Evolutionary conservation across 2,329 filamentous ascomycete genomes (phyloP).

Genomic region (Xylariaceae sp.): DNA sequence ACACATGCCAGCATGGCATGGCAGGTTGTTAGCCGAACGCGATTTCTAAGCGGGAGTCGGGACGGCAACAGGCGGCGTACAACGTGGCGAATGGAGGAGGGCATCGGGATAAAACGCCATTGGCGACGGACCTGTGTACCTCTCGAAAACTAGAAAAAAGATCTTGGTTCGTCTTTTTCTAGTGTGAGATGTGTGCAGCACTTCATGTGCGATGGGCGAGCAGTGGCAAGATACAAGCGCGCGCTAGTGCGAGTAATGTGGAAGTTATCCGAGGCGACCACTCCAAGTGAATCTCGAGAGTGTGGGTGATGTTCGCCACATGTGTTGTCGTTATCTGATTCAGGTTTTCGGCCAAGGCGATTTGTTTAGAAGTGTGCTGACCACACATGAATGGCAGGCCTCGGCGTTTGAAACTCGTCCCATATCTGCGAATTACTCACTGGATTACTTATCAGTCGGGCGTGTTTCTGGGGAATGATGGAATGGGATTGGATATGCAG

Average conservation of each 20-base stretch:
- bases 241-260: background rate
- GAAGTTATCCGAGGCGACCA: background rate
- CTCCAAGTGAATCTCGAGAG: background rate
- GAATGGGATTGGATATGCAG: background rate
- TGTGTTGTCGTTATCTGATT: background rate
- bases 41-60: background rate
- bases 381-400: background rate
- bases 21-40: background rate
- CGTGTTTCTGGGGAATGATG: no score
- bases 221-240: background rate
- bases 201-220: background rate
- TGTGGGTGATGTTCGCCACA: no score
- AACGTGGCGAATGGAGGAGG: background rate
- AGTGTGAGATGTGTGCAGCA: background rate
- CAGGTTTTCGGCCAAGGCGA: background rate
- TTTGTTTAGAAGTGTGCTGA: background rate
- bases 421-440: background rate
- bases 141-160: background rate
- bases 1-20: no score
- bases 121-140: background rate
- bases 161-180: background rate
- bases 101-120: background rate
- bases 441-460: no score
- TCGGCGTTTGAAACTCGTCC: background rate
- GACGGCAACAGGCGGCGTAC: background rate